phyloP scores from a whole-genome alignment of 2,329 filamentous ascomycete species.

The Fusarium sp. region DNA sequence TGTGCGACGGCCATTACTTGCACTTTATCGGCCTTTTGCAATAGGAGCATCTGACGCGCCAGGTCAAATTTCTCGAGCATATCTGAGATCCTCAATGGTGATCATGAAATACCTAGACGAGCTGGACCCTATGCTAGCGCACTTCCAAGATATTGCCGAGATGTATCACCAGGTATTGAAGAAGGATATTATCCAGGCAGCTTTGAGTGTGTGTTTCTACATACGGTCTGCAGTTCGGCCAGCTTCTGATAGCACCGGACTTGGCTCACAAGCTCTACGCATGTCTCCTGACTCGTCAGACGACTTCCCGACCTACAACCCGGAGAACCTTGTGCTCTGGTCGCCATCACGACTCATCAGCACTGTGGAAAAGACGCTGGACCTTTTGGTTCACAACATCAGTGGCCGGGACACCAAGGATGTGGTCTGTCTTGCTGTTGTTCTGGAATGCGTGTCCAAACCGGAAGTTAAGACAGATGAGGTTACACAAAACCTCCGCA shows the following conservation, averaged over 20 bases:
- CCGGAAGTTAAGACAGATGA: conserved; percentile 55
- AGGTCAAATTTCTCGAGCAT: conserved; percentile 61
- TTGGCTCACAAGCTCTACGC: conserved; percentile 46
- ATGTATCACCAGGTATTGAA: conserved; percentile 65
- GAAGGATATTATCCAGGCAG: conserved; percentile 65
- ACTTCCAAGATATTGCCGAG: conserved; percentile 60
- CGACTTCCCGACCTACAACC: conserved; percentile 48
- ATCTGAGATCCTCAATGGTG: conserved; percentile 65
- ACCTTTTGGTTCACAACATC: conserved; percentile 57
- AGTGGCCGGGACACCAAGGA: conserved; percentile 63
- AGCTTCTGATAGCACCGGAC: conserved; percentile 44
- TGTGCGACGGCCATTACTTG: conserved; percentile 61
- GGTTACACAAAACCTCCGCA: conserved; percentile 54
- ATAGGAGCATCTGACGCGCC: conserved; percentile 62
- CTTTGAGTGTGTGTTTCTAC: conserved; percentile 66
- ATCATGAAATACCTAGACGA: conserved; percentile 67
- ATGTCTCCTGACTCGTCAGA: conserved; percentile 51
- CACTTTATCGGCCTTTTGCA: conserved; percentile 65
- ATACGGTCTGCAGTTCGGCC: conserved; percentile 53
- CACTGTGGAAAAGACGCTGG: conserved; percentile 60
- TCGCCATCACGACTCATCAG: conserved; percentile 53
- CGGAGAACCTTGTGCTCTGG: conserved; percentile 55
- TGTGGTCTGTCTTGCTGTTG: conserved; percentile 59
- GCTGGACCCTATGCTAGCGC: conserved; percentile 58
- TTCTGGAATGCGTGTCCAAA: conserved; percentile 57